These are phyloP conservation scores for Ganoderma lingzhi DNA, from an alignment of 1,284 basidiomycete genomes.

Conservation along the genomic window DNA sequence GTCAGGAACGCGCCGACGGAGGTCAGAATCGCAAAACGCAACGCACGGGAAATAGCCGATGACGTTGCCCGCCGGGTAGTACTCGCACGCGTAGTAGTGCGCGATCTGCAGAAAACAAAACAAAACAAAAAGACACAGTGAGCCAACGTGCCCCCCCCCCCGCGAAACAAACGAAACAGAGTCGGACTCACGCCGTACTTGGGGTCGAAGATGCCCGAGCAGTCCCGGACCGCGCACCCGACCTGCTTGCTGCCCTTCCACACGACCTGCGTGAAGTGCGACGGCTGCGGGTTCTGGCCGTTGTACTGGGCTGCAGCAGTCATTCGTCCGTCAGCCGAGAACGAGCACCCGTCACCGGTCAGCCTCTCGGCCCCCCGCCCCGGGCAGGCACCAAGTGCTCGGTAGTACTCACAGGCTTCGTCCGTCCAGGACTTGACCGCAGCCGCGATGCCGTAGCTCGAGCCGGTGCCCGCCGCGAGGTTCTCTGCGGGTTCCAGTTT, in stretches of 20 bases:
- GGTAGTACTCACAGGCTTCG: background rate
- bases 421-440: background rate
- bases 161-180: no score
- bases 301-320: conserved; percentile 57
- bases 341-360: no score
- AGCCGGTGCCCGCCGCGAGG: conserved; percentile 46
- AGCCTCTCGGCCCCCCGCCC: no score
- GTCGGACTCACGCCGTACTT: conserved; percentile 62
- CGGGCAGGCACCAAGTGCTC: no score
- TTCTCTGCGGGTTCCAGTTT: conserved; percentile 54
- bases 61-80: conserved; percentile 68
- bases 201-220: conserved; percentile 59
- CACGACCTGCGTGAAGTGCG: conserved; percentile 76
- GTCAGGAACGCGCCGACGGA: background rate
- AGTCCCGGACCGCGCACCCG: conserved; percentile 65
- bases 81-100: conserved; percentile 73
- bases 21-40: no score
- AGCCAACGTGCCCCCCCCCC: no score
- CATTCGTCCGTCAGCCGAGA: background rate
- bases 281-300: conserved; percentile 59
- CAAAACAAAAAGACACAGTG: no score
- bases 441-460: background rate
- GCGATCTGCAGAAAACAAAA: conserved; percentile 45
- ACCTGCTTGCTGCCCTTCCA: conserved; percentile 72
- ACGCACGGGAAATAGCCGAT: conserved; percentile 68